Evolutionary conservation across 345 rosid species (phyloP), one percentile per base, ranked within the genome.

Genomic region (Citrus sp.): DNA sequence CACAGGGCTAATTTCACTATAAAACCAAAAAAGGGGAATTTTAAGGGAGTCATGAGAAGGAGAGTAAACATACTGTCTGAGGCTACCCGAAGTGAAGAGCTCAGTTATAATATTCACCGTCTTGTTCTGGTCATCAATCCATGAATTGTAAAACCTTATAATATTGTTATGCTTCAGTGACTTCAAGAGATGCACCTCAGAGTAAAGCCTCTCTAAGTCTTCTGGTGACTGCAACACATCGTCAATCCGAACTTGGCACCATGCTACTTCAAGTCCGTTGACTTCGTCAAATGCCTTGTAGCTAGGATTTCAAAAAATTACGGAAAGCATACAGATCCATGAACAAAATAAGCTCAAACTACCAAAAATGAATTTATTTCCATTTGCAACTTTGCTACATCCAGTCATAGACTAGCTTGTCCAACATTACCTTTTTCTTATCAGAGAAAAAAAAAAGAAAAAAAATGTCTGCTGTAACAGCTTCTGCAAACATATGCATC

Each of bases 241-340:
- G 81, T 95, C 99, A 77, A 95, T 89, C 78, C 80, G 87, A 67
- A 93, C 92, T 87, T 92, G 98, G 88, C 93, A 88, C 99, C 99
- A 95, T 34, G 99, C 99, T n/a, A 95, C 99, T 85, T 95, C 99
- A 86, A 95, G 92, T 77, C 99, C 98, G 79, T 92, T 87, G 77
- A 88, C 92, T 86, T 93, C 94, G 85, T 95, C 99, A 18, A 95
- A 95, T 78, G 94, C 99, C 89, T 87, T 95, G 83, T 95, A 95
- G 38, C 99, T 95, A 82, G 74, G 67, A 59, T 49, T 58, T 81
- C 67, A 40, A 74, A 54, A 49, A 71, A 84, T 86, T 65, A 85
- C 79, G 84, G 85, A 78, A 68, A 83, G 64, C 75, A 14, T 60
- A 80, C 69, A 62, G 67, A 69, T 16, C 14, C 61, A 38, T 14